Conservation (phyloP, 176 grass and related monocot species). For the Metroxylon sagu region DNA sequence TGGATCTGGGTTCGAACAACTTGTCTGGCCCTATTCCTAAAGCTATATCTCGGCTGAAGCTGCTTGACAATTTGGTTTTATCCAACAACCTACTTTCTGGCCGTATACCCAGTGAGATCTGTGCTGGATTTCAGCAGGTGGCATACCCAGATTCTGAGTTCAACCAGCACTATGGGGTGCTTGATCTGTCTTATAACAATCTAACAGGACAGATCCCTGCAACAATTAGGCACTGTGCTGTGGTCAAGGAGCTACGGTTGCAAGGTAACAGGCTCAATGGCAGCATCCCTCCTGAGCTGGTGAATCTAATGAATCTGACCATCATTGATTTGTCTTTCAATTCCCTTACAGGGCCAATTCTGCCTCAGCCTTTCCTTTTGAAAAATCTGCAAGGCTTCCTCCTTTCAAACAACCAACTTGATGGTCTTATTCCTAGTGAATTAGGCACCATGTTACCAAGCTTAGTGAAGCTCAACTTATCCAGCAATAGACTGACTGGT, state of each 20-base stretch:
- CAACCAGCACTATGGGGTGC: constrained; percentile 79
- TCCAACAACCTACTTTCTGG: constrained; percentile 70
- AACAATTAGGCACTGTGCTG: constrained; percentile 53
- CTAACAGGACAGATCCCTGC: constrained; percentile 64
- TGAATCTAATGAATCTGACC: constrained; percentile 57
- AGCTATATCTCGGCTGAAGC: constrained; percentile 60
- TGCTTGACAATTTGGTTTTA: constrained; percentile 79
- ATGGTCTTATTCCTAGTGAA: constrained; percentile 52
- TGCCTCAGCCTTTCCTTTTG: constrained; percentile 41
- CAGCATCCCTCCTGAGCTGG: constrained; percentile 66
- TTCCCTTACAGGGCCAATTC: constrained; percentile 46
- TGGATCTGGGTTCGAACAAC: constrained; percentile 78
- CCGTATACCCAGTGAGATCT: constrained; percentile 63
- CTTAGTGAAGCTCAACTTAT: constrained; percentile 61
- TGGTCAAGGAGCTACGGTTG: constrained; percentile 55
- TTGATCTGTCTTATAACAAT: constrained; percentile 80
- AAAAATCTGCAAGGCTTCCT: constrained; percentile 70
- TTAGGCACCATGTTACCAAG: constrained; percentile 60
- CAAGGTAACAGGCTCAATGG: constrained; percentile 78
- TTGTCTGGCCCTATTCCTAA: constrained; percentile 57
- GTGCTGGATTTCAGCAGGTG: constrained; percentile 56
- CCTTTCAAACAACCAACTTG: constrained; percentile 71
- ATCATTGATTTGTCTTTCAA: constrained; percentile 71
- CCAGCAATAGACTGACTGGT: constrained; percentile 62
- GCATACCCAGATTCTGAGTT: constrained; percentile 83